Conservation (phyloP, 73 alveolate genomes). For the Tetrahymena thermophila region DNA sequence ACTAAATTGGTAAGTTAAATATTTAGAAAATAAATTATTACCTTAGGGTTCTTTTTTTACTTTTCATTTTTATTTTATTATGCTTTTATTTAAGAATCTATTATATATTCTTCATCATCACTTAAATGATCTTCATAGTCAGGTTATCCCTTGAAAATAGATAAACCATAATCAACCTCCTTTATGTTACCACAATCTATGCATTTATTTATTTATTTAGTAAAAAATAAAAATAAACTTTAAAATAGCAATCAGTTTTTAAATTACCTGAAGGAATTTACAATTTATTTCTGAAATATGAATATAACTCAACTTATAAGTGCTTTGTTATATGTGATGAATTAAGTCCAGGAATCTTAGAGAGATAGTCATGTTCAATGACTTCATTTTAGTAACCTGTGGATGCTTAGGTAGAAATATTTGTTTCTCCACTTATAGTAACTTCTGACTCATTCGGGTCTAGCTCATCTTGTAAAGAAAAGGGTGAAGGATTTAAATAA, state of each 20-base stretch:
- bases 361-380: slow-evolving; percentile 1
- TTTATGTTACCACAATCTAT: slow-evolving; percentile 16
- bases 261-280: slow-evolving; percentile 1
- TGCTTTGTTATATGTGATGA: not conserved
- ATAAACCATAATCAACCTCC: not conserved
- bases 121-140: slow-evolving; percentile 34
- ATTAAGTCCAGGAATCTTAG: not conserved
- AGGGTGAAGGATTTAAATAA: not conserved
- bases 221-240: not conserved
- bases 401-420: slow-evolving; percentile 10
- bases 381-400: slow-evolving; percentile 8
- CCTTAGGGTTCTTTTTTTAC: not conserved
- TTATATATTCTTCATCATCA: slow-evolving; percentile 17
- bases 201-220: not conserved
- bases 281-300: slow-evolving; percentile 20
- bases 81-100: not conserved
- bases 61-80: too few relatives aligned
- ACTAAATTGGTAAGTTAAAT: not conserved
- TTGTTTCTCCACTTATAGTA: not conserved
- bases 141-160: slow-evolving; percentile 14
- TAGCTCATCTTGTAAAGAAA: slow-evolving; percentile 20
- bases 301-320: slow-evolving; percentile 8
- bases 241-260: not conserved
- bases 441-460: slow-evolving; percentile 23
- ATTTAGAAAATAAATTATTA: not conserved